Evolutionary conservation across 176 grass and related monocot genomes (phyloP), one percentile per base, ranked within the genome.

Genomic region (Carex parvula): DNA sequence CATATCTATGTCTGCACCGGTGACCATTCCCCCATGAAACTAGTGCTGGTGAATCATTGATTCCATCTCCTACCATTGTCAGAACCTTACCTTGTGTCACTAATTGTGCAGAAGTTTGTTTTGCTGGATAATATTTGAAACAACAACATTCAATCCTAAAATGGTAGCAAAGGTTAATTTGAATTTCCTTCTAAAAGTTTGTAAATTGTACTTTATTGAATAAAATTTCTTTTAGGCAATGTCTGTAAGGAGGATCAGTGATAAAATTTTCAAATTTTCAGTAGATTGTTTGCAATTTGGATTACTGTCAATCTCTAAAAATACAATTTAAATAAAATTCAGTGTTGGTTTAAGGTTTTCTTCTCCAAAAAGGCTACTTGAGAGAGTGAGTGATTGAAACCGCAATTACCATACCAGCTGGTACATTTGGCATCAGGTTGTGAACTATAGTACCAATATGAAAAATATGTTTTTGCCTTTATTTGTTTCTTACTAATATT

Each of bases 21-120:
- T 29, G 29, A 0, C 1, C 29, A 29, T 29, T 29, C 29, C 29
- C 29, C 29, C 1, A 29, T 29, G 29, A 29, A 29, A 29, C 29
- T 29, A 29, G 29, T 29, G 29, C 0, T 92, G 92, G 94, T 2
- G 90, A 97, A 65, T 97, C 94, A 26, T 94, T 97, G 84, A 94
- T 94, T 60, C 91, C 92, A 26, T 97, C 91, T 37, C 89, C 94
- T 57, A 97, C 91, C 91, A 97, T 94, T 37, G 91, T 91, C 21
- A 97, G 89, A 2, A 87, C 91, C 60, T 64, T 87, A 81, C 94
- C 91, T 64, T 83, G 77, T 46, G 87, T 21, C 94, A 61, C 2
- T 53, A 39, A 58, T 54, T 41, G 14, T 32, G 48, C 16, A 53
- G 48, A 81, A 33, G 16, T 59, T 3, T 15, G 12, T 2, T 55